A percentile compares a stretch with the other conserved stretches of the same genome.
Evolutionary conservation across 805 yeast species (phyloP).

Genomic region (Ogataea nakhonphanomensis): DNA sequence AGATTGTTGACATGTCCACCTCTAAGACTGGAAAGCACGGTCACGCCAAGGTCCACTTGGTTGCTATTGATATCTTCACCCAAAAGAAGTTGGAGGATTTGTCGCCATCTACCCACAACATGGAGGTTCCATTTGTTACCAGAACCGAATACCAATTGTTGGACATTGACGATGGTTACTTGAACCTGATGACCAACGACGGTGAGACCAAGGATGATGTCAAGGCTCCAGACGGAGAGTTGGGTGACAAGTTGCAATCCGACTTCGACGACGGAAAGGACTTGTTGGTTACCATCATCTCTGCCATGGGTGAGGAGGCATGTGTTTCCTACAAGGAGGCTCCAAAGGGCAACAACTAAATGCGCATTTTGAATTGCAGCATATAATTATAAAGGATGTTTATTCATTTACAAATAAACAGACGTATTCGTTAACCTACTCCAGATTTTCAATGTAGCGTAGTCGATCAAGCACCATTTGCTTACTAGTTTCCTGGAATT

Average conservation of each 20-base stretch:
- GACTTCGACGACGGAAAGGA: constrained; percentile 99
- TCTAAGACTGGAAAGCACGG: constrained; percentile 99
- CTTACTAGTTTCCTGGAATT: constrained; percentile 81
- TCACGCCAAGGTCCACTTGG: constrained; percentile 99
- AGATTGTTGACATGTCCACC: constrained; percentile 99
- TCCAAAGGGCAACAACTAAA: constrained; percentile 54
- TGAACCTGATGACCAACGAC: constrained; percentile 92
- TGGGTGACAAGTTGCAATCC: constrained; percentile 88
- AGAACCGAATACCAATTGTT: constrained; percentile 96
- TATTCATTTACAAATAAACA: constrained; percentile 11
- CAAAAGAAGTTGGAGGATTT: constrained; percentile 99
- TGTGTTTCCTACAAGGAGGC: constrained; percentile 98
- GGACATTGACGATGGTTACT: constrained; percentile 98
- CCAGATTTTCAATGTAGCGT: constrained; percentile 59
- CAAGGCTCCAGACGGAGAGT: constrained; percentile 95
- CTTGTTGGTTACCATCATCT: constrained; percentile 90
- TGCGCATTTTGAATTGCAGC: constrained; percentile 11
- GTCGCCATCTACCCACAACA: constrained; percentile 99
- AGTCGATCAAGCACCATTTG: constrained; percentile 61
- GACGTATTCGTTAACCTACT: constrained; percentile 31
- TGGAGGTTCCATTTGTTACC: constrained; percentile 97
- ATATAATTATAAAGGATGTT: constrained; percentile 19
- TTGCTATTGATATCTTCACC: constrained; percentile 98
- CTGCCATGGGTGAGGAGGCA: constrained; percentile 99
- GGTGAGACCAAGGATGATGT: constrained; percentile 99